These are phyloP conservation scores for Pholiota adiposa DNA, from an alignment of 1,284 basidiomycete species.

Conservation along the genomic window DNA sequence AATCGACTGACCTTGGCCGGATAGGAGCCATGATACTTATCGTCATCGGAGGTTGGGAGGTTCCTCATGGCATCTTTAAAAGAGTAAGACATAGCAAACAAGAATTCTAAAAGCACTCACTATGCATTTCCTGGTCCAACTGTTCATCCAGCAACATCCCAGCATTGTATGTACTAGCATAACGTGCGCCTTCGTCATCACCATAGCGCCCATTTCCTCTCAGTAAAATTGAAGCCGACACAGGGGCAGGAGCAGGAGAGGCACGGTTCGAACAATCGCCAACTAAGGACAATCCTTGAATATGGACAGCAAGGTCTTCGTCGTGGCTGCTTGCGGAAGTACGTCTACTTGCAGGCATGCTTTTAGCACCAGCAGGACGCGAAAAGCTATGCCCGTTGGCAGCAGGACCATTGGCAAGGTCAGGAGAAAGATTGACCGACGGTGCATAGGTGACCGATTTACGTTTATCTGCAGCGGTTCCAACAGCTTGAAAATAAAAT, in stretches of 20 bases:
- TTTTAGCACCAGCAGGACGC: conserved; percentile 76
- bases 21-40: conserved; percentile 73
- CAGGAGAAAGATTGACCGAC: conserved; percentile 72
- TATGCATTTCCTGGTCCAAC: conserved; percentile 89
- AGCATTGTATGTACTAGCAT: conserved; percentile 70
- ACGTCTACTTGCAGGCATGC: conserved; percentile 86
- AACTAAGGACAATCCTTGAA: conserved; percentile 68
- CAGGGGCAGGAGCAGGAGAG: conserved; percentile 53
- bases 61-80: conserved; percentile 85
- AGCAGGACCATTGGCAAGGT: conserved; percentile 47
- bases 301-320: conserved; percentile 76
- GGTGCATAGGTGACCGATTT: conserved; percentile 87
- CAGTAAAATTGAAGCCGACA: conserved; percentile 54
- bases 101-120: conserved; percentile 51
- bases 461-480: conserved; percentile 73
- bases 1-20: conserved; percentile 62
- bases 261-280: conserved; percentile 59
- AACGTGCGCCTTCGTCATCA: conserved; percentile 57
- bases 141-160: conserved; percentile 91
- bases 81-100: conserved; percentile 22
- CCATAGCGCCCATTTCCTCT: conserved; percentile 50
- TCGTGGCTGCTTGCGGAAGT: conserved; percentile 81
- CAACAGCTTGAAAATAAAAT: conserved; percentile 65
- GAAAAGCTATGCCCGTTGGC: conserved; percentile 56
- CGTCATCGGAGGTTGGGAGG: conserved; percentile 90